Evolutionary conservation across 257 asterid genomes (phyloP).

Genomic region (Perilla frutescens): DNA sequence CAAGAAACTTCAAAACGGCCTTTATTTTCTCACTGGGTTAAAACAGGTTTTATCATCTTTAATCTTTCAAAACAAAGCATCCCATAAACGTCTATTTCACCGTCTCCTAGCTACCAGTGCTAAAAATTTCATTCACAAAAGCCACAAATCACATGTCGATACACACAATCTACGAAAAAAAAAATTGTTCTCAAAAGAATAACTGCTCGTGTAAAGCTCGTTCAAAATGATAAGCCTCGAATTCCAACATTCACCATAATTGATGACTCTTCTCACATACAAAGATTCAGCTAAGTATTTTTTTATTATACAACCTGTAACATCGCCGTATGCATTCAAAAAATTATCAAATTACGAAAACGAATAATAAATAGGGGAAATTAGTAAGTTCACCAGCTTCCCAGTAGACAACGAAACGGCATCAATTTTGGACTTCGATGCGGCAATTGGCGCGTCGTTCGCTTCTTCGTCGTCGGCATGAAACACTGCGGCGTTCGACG

Average conservation of each 20-base stretch:
- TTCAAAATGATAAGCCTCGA: constrained; percentile 23
- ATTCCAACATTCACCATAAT: constrained; percentile 8
- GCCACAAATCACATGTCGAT: constrained; percentile 27
- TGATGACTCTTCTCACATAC: background rate
- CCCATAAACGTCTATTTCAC: background rate
- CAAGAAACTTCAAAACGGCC: constrained; percentile 9
- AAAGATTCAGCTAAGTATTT: background rate
- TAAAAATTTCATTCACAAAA: background rate
- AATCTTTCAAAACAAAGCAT: constrained; percentile 2
- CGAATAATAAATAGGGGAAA: background rate
- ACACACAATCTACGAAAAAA: background rate
- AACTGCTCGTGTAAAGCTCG: constrained; percentile 20
- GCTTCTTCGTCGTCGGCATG: constrained; percentile 35
- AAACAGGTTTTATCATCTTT: background rate
- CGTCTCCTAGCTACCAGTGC: constrained; percentile 6
- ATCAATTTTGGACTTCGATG: constrained; percentile 39
- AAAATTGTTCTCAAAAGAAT: background rate
- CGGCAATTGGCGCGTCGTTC: constrained; percentile 35
- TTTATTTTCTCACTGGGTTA: background rate
- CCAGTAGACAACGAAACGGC: constrained; percentile 41
- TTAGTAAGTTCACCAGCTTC: constrained; percentile 42
- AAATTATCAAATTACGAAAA: constrained; percentile 3
- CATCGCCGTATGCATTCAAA: constrained; percentile 15
- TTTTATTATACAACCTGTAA: background rate
- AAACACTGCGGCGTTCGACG: constrained; percentile 35